Conservation (phyloP, 352 stramenopile species). For the Phytophthora quininea region DNA sequence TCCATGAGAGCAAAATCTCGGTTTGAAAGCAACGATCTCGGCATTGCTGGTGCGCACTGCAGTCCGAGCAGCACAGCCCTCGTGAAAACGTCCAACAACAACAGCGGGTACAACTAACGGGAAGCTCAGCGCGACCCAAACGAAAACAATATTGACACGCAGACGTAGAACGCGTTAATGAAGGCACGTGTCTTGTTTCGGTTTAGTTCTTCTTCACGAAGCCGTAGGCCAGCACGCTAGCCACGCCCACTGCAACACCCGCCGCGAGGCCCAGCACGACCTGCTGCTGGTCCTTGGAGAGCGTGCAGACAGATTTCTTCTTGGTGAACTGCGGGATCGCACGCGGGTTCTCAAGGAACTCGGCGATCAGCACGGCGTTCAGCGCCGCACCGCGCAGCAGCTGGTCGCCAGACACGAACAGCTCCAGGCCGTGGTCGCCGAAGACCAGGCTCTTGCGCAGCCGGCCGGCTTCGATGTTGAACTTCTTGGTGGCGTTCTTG, state of each 20-base stretch:
- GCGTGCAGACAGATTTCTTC: slow-evolving; percentile 43
- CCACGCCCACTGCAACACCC: slow-evolving; percentile 44
- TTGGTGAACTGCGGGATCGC: slow-evolving; percentile 71
- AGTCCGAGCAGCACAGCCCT: slow-evolving; percentile 41
- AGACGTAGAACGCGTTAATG: slow-evolving; percentile 2
- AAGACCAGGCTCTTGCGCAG: slow-evolving; percentile 95
- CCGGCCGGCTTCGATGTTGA: slow-evolving; percentile 98
- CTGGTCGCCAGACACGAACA: slow-evolving; percentile 98
- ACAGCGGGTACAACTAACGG: slow-evolving; percentile 38
- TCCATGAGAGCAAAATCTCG: slow-evolving; percentile 10
- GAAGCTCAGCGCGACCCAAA: too few relatives aligned
- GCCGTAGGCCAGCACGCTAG: slow-evolving; percentile 37
- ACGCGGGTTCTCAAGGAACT: slow-evolving; percentile 85
- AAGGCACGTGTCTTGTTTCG: slow-evolving; percentile 23
- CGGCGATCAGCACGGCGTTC: slow-evolving; percentile 97
- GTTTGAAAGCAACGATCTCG: slow-evolving; percentile 33
- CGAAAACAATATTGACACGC: background rate
- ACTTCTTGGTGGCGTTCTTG: slow-evolving; percentile 96
- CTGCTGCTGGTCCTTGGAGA: slow-evolving; percentile 43
- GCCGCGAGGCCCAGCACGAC: slow-evolving; percentile 38
- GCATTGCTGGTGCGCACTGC: slow-evolving; percentile 48
- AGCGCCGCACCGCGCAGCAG: slow-evolving; percentile 96
- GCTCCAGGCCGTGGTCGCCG: slow-evolving; percentile 95
- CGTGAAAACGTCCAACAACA: slow-evolving; percentile 37
- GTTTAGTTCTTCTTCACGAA: slow-evolving; percentile 63